Percentiles rank a stretch among this genome's conserved stretches.
phyloP scores from a whole-genome alignment of 2,329 filamentous ascomycete species.

The Graphiopsis chlorocephala region DNA sequence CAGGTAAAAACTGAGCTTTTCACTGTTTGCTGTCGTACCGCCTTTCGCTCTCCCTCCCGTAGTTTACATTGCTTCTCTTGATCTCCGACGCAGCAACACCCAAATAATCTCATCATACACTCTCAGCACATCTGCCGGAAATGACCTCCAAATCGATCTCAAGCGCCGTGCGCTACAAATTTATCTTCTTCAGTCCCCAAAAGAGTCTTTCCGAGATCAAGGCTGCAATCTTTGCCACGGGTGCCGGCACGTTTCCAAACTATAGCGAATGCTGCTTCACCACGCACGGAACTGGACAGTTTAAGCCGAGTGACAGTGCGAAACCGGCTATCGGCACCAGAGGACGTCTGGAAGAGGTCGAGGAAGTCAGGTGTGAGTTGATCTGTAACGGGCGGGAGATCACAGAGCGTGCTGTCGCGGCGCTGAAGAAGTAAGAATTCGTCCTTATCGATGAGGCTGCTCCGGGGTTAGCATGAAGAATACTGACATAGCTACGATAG shows the following conservation, averaged over 20 bases:
- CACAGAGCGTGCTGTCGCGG: constrained; percentile 56
- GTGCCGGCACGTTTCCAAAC: constrained; percentile 44
- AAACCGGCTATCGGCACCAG: constrained; percentile 62
- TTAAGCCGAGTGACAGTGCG: constrained; percentile 59
- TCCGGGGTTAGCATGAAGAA: background rate
- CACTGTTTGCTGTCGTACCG: background rate
- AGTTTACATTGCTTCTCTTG: background rate
- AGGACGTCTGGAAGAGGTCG: constrained; percentile 57
- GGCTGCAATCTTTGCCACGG: constrained; percentile 45
- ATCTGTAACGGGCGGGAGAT: constrained; percentile 60
- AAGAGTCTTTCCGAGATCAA: constrained; percentile 40
- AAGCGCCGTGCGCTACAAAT: constrained; percentile 35
- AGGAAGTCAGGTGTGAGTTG: constrained; percentile 63
- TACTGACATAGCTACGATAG: constrained; percentile 25
- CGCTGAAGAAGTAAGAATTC: constrained; percentile 60
- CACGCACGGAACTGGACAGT: constrained; percentile 60
- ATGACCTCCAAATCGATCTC: background rate
- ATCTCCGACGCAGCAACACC: background rate
- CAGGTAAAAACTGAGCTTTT: background rate
- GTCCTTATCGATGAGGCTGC: background rate
- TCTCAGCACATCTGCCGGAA: background rate
- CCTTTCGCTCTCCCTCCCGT: background rate
- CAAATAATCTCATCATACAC: background rate
- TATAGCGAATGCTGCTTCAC: constrained; percentile 46
- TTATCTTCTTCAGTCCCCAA: constrained; percentile 46